Evolutionary conservation across 2,329 filamentous ascomycete genomes (phyloP), one percentile per base, ranked within the genome.

Genomic region (Talaromyces sp.): DNA sequence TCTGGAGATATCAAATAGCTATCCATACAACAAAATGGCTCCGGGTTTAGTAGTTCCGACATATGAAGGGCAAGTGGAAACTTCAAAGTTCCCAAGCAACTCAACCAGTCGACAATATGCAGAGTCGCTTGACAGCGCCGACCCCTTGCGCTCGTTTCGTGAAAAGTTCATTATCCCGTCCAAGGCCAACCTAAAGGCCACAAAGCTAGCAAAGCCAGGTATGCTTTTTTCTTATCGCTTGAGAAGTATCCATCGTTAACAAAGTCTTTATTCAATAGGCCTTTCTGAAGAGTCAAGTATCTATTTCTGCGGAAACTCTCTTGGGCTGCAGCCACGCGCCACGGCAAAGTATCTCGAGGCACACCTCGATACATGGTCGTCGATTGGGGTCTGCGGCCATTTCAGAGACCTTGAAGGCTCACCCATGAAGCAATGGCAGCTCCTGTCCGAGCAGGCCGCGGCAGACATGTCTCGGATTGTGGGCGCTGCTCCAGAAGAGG

Each of bases 231-330:
- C 7, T 4, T 1, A 17, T 36, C 19, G 9, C 13, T 47, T 11
- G 27, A n/a, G 1, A 22, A 28, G 22, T 0, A 25, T 28, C 11
- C 7, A 3, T 52, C n/a, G 9, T 33, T 33, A 51, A 39, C 10
- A 8, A 8, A 51, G 27, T 1, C 17, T 11, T 58, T 32, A 69
- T 15, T 5, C 11, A 36, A 36, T 54, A 71, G 77, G 75, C 58
- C 67, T 74, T 52, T 73, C 72, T 1, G 68, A 72, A 22, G 71
- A 78, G 8, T 71, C 69, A 42, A 72, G 71, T 49, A 88, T 91
- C 60, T 96, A 96, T 75, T 88, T 96, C 67, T 92, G 91, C 66
- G 92, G 92, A 59, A 96, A 96, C 78, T 96, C 91, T 0, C 84
- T 96, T 3, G 92, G 92, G 33, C 83, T 93, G 10, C 92, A 96